Conservation (phyloP, 176 grass and related monocot species). For the Aegilops speltoides region DNA sequence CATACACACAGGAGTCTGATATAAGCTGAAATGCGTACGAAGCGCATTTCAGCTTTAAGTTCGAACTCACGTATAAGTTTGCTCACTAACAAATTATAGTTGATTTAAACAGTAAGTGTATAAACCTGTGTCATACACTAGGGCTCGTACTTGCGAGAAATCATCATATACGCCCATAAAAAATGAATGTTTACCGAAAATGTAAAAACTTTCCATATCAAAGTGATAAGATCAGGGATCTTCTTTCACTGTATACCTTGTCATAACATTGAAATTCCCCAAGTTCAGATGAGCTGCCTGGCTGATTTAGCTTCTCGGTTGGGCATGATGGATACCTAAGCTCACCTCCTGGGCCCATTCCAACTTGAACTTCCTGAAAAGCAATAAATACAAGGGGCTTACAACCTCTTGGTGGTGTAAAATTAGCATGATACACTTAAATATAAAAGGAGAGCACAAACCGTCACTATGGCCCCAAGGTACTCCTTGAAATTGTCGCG, state of each 20-base stretch:
- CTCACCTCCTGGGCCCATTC: constrained; percentile 85
- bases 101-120: background rate
- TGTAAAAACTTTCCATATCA: background rate
- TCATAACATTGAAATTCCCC: constrained; percentile 87
- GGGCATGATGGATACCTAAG: constrained; percentile 74
- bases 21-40: background rate
- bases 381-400: background rate
- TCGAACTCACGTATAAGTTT: background rate
- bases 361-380: constrained; percentile 75
- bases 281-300: constrained; percentile 39
- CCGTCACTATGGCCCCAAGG: constrained; percentile 64
- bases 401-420: constrained; percentile 10
- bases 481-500: constrained; percentile 61
- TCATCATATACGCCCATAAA: background rate
- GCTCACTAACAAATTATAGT: background rate
- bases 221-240: background rate
- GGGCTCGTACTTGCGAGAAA: background rate
- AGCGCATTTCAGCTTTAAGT: background rate
- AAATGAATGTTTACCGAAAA: background rate
- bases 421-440: constrained; percentile 6
- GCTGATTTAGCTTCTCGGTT: constrained; percentile 54
- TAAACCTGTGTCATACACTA: constrained; percentile 2
- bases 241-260: constrained; percentile 43
- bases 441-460: constrained; percentile 40
- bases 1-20: background rate